Conservation (phyloP, 768 basidiomycete species). For the Collybiopsis confluens region DNA sequence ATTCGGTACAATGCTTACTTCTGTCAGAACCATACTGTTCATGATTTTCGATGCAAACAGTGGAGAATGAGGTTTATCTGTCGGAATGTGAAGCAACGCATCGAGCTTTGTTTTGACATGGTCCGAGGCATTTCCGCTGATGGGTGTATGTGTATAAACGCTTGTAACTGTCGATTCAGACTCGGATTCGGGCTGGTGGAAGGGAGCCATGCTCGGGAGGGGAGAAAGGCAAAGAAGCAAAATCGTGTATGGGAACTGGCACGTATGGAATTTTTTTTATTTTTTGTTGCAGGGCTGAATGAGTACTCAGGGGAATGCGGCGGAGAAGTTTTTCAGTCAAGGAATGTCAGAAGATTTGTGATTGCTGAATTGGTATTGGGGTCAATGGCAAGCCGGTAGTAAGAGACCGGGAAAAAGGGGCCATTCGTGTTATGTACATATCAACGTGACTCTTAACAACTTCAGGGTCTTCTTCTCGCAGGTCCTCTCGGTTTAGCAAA, state of each 20-base stretch:
- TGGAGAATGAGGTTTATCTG: neutral
- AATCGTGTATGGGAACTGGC: too few species aligned
- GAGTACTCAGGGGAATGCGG: too few species aligned
- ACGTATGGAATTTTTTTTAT: too few species aligned
- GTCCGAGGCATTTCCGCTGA: conserved; percentile 16
- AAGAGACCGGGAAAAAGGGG: too few species aligned
- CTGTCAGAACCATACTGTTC: conserved; percentile 14
- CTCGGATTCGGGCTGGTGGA: neutral
- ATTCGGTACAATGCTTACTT: conserved; percentile 22
- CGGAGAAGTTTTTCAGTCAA: too few species aligned
- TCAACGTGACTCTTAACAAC: too few species aligned
- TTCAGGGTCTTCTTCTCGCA: conserved; percentile 44
- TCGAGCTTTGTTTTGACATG: conserved; percentile 11
- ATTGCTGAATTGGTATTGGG: too few species aligned
- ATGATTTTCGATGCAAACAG: neutral
- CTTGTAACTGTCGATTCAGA: neutral
- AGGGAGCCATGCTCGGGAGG: neutral
- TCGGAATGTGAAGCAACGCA: neutral
- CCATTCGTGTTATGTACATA: too few species aligned
- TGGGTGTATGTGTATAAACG: neutral
- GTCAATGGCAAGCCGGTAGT: too few species aligned
- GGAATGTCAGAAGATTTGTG: too few species aligned
- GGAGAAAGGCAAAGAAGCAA: too few species aligned
- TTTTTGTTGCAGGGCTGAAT: too few species aligned
- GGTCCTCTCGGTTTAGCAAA: conserved; percentile 75